These are phyloP conservation scores for Paecilomyces sp. DNA, from an alignment of 2,329 filamentous ascomycete genomes.

Conservation along the genomic window DNA sequence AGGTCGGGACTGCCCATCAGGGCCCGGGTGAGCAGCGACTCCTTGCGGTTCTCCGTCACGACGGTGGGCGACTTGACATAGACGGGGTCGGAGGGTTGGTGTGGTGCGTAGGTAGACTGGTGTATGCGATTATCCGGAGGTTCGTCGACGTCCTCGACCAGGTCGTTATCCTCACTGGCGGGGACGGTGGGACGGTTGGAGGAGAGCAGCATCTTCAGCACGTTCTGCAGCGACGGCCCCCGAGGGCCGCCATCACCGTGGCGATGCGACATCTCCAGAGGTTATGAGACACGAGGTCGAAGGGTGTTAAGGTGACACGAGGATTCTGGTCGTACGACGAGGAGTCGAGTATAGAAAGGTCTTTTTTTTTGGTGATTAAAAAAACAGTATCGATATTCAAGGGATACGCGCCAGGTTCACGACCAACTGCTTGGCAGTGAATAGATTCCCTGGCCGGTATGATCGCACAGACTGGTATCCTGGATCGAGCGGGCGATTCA, in stretches of 20 bases:
- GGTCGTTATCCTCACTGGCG: conserved; percentile 51
- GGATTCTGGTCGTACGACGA: neutral
- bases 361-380: too few species aligned
- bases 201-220: conserved; percentile 39
- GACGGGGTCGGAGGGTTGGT: conserved; percentile 19
- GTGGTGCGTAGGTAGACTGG: conserved; percentile 15
- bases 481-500: neutral
- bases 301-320: neutral
- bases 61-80: conserved; percentile 44
- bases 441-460: neutral
- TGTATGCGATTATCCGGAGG: conserved; percentile 59
- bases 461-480: neutral
- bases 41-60: conserved; percentile 49
- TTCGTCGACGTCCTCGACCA: conserved; percentile 73
- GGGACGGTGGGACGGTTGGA: conserved; percentile 32
- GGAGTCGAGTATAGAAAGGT: neutral
- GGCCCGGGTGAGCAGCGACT: conserved; percentile 82
- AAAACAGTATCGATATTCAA: neutral
- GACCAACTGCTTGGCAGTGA: neutral
- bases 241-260: conserved; percentile 3
- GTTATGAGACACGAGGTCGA: neutral
- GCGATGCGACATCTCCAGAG: conserved; percentile 6
- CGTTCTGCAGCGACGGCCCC: conserved; percentile 28
- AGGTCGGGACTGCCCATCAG: conserved; percentile 61
- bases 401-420: neutral